Evolutionary conservation across 768 basidiomycete genomes (phyloP).

Genomic region (Trametes cubensis): DNA sequence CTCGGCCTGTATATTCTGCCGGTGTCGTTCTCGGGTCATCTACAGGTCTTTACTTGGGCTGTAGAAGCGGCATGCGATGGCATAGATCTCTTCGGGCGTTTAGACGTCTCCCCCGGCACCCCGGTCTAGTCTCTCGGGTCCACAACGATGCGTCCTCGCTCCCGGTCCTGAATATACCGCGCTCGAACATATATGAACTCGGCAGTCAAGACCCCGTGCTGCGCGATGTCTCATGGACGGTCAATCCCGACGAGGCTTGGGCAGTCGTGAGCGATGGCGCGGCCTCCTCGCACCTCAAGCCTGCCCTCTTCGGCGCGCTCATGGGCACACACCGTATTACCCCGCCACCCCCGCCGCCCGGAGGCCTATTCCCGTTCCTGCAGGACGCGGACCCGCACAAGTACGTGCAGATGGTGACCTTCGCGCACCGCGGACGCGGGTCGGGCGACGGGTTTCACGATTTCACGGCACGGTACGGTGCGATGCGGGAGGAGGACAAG

Average conservation of each 20-base stretch:
- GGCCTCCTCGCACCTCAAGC: constrained; percentile 26
- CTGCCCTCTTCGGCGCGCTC: constrained; percentile 31
- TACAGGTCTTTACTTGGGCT: neutral
- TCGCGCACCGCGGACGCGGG: constrained; percentile 59
- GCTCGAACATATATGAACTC: constrained; percentile 29
- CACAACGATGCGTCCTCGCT: constrained; percentile 3
- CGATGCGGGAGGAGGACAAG: constrained; percentile 82
- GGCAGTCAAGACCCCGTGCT: constrained; percentile 28
- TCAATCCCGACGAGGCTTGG: constrained; percentile 30
- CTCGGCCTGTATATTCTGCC: no score
- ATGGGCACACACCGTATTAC: constrained; percentile 67
- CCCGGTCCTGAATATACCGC: constrained; percentile 30
- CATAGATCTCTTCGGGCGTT: neutral
- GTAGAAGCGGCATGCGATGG: constrained; percentile 9
- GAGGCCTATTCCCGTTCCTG: constrained; percentile 81
- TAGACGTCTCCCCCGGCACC: neutral
- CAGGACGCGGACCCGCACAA: constrained; percentile 52
- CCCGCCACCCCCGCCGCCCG: constrained; percentile 52
- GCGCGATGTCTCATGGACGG: constrained; percentile 28
- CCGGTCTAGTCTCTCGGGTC: constrained; percentile 3
- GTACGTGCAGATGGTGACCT: constrained; percentile 61
- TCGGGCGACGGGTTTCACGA: constrained; percentile 83
- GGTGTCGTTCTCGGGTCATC: no score
- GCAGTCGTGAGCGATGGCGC: constrained; percentile 25
- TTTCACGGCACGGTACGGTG: constrained; percentile 90